Evolutionary conservation across 208 protist genomes (phyloP).

Genomic region (Trypanosoma cruzi): DNA sequence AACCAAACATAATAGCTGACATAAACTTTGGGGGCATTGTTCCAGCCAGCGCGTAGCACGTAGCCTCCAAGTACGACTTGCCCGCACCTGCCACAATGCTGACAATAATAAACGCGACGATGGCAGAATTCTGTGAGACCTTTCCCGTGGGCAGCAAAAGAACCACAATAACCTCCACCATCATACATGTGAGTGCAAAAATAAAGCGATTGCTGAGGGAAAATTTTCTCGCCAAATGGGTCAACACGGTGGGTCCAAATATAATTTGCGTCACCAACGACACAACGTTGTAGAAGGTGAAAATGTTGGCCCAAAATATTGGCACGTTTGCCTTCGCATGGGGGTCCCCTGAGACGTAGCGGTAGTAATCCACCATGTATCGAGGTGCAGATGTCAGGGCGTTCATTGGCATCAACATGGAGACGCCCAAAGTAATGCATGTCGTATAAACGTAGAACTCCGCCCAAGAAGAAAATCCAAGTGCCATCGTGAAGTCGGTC

Average conservation of each 20-base stretch:
- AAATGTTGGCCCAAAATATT: conserved; percentile 74
- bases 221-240: conserved; percentile 45
- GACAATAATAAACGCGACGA: conserved; percentile 66
- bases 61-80: conserved; percentile 85
- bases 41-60: conserved; percentile 81
- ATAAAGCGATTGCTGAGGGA: conserved; percentile 60
- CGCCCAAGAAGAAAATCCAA: too few relatives aligned
- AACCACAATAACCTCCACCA: conserved; percentile 67
- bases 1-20: conserved; percentile 89
- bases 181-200: conserved; percentile 56
- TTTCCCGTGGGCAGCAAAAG: conserved; percentile 49
- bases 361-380: conserved; percentile 89
- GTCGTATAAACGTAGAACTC: conserved; percentile 79
- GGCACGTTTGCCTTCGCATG: conserved; percentile 44
- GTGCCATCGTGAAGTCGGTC: too few relatives aligned
- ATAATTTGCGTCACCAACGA: conserved; percentile 74
- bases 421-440: conserved; percentile 81
- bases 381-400: conserved; percentile 74
- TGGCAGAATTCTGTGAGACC: conserved; percentile 55
- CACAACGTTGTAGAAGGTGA: conserved; percentile 80
- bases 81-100: conserved; percentile 58
- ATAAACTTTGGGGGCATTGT: conserved; percentile 84
- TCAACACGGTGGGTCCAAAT: conserved; percentile 66
- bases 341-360: conserved; percentile 61
- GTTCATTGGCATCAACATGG: conserved; percentile 90